A percentile compares a stretch with the other conserved stretches of the same genome.
phyloP scores from a whole-genome alignment of 192 early-diverging fungal species.

The Entomortierella chlamydospora region DNA sequence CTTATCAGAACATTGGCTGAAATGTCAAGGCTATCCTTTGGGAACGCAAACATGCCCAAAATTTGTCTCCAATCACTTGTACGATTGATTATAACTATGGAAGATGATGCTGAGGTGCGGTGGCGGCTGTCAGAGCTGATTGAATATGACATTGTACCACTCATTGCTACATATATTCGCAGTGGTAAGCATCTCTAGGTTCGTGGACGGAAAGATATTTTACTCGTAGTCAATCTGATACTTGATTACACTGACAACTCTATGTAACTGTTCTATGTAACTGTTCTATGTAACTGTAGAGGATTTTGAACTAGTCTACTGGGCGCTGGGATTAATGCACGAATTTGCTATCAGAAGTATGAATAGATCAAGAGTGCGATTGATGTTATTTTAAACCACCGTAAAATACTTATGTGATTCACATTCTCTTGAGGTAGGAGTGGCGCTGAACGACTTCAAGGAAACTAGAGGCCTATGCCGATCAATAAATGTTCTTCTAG shows the following conservation, averaged over 20 bases:
- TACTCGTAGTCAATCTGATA: too few species aligned
- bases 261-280: background rate
- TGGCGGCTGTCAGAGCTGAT: slow-evolving; percentile 65
- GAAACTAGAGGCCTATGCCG: slow-evolving; percentile 68
- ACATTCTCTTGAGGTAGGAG: slow-evolving; percentile 50
- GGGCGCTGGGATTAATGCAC: slow-evolving; percentile 83
- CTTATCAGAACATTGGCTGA: slow-evolving; percentile 70
- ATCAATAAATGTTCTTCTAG: slow-evolving; percentile 67
- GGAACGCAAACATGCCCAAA: slow-evolving; percentile 87
- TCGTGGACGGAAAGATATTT: too few species aligned
- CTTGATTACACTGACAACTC: background rate
- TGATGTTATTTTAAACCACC: slow-evolving; percentile 19
- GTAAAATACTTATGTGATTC: background rate
- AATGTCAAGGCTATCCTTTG: slow-evolving; percentile 82
- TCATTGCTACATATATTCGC: slow-evolving; percentile 74
- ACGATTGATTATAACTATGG: slow-evolving; percentile 70
- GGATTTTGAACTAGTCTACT: slow-evolving; percentile 82
- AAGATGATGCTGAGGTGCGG: slow-evolving; percentile 58
- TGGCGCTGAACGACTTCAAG: slow-evolving; percentile 69
- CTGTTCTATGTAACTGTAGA: slow-evolving; percentile 57
- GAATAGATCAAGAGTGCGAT: background rate
- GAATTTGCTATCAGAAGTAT: slow-evolving; percentile 77
- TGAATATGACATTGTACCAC: slow-evolving; percentile 72
- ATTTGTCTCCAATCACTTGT: slow-evolving; percentile 83
- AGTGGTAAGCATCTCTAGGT: slow-evolving; percentile 53